Conservation (phyloP, 306 rosid genomes). For the Castanea crenata region DNA sequence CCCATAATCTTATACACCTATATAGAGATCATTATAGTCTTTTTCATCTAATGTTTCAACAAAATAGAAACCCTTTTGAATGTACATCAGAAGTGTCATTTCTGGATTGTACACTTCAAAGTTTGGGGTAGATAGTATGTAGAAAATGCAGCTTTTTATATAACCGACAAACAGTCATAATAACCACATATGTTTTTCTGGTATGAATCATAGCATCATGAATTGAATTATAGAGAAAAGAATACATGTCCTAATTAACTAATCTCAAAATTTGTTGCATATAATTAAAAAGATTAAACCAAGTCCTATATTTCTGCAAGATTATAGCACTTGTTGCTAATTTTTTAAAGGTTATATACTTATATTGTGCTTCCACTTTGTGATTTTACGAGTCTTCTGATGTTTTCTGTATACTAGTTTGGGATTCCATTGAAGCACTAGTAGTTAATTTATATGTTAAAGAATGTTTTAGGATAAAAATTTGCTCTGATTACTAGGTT, state of each 20-base stretch:
- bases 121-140: background rate
- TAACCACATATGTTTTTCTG: background rate
- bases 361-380: background rate
- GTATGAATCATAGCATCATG: background rate
- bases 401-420: constrained; percentile 44
- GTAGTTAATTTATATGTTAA: background rate
- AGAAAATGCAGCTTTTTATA: background rate
- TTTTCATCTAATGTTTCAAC: background rate
- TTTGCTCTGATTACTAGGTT: background rate
- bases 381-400: background rate
- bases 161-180: background rate
- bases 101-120: background rate
- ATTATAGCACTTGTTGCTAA: constrained; percentile 14
- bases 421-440: constrained; percentile 85
- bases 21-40: background rate
- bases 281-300: background rate
- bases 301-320: background rate
- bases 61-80: background rate
- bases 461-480: background rate
- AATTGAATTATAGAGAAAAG: too few species aligned
- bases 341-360: background rate
- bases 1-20: background rate
- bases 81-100: background rate
- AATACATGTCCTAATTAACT: too few species aligned
- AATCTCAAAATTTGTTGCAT: too few species aligned